Evolutionary conservation across 768 basidiomycete species (phyloP), one percentile per base, ranked within the genome.

Genomic region (Steccherinum ochraceum): DNA sequence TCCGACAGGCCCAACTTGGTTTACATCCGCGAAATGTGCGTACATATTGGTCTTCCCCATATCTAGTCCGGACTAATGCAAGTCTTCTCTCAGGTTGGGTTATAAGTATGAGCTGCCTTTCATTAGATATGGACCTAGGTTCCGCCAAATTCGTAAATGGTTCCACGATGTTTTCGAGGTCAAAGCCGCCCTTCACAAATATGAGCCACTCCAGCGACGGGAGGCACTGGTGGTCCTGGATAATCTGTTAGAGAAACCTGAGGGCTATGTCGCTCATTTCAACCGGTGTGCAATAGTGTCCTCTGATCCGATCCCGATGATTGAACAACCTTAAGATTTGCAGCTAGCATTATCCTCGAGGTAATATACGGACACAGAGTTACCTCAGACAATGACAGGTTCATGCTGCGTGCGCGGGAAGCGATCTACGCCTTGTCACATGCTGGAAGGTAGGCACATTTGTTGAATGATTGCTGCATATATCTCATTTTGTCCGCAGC

Each of bases 291-390:
- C 24, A 40, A 18, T 43, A 21, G 52, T 45, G 20, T 35, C 30
- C 30, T 35, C 30, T n/a, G n/a, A n/a, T n/a, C n/a, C 35, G 11
- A 39, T n/a, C 26, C 52, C 51, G 44, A 30, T 23, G 44, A 42
- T 44, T 44, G 40, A 3, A 47, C 20, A 12, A 40, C 13, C 39
- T 46, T 18, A 23, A 66, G 64, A 26, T 63, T 54, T 45, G 56
- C 59, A 2, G 56, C 62, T 0, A 53, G 60, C 2, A 61, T 67
- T 16, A 54, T 69, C 20, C 54, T 68, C 53, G 56, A 55, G 24
- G 55, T 69, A 18, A 55, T 63, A 0, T 71, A 67, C 48, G 69
- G 69, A 3, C 62, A 62, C 40, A 43, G 53, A 12, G 54, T 61
- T 4, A 24, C 48, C 1, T 61, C 56, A 1, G 11, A 59, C 13